Evolutionary conservation across 495 filamentous ascomycete species (phyloP), one percentile per base, ranked within the genome.

Genomic region (Penicillium lividum): DNA sequence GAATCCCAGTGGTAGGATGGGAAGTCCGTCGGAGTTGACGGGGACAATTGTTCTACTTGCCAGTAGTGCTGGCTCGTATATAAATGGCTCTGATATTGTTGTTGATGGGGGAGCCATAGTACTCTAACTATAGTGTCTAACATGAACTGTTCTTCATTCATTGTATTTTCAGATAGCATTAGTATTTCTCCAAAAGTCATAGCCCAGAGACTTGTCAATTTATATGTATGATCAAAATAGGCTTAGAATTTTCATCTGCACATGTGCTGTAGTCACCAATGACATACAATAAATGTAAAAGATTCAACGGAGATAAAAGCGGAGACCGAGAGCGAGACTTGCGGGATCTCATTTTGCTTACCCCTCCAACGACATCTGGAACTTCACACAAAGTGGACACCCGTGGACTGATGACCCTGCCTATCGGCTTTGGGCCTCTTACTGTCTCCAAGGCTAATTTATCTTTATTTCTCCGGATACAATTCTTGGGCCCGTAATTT

Each of bases 1-100:
- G 44, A 93, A 89, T 29, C 92, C 92, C 0, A 87, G 86, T 78
- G 77, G 79, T 25, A 80, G 90, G 18, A 80, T 94, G 51, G 92
- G 91, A 13, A 76, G 69, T 42, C 84, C 89, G 11, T 85, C 91
- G 62, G 92, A 92, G 63, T 74, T 95, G 27, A 92, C 93, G 65
- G 87, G 86, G 16, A 78, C 92, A 28, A 87, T 91, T 36, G 86
- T 93, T 42, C 89, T 89, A 71, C 76, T 96, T 51, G 85, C 86
- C 2, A 90, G 88, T 40, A 86, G 90, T 58, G 86, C 88, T 4
- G 85, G 82, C 22, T 73, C 77, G 18, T 96, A 90, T 74, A 88
- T 93, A 79, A 95, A 90, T 27, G 92, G 91, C 22, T 75, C 82
- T 55, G 87, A 94, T 75, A 80, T 92, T 62, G 79, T 89, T 45